Conservation (phyloP, 2,329 filamentous ascomycete species). For the Cadophora sp. region DNA sequence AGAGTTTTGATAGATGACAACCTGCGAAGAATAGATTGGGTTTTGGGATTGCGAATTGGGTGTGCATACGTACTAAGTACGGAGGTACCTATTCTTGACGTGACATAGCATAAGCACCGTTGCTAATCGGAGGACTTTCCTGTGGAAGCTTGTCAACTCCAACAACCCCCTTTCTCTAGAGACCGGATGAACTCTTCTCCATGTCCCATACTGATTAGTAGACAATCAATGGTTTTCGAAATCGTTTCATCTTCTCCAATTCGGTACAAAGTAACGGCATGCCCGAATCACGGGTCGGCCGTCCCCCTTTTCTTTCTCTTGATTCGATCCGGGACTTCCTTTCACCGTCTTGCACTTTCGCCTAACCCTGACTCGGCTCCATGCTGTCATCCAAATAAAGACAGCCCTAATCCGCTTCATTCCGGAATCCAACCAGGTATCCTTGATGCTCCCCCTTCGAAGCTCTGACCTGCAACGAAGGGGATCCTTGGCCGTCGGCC, state of each 20-base stretch:
- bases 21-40: neutral
- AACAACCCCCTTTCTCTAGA: neutral
- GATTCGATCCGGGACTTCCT: neutral
- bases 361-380: constrained; percentile 5
- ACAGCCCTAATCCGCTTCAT: neutral
- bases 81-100: too few species aligned
- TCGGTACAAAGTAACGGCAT: neutral
- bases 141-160: neutral
- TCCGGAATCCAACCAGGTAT: neutral
- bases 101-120: too few species aligned
- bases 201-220: neutral
- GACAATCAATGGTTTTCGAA: neutral
- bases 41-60: neutral
- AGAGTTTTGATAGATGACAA: neutral
- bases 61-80: neutral
- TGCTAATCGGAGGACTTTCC: neutral
- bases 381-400: constrained; percentile 5
- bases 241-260: neutral
- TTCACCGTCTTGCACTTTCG: constrained; percentile 6
- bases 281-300: neutral
- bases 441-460: neutral
- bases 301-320: neutral
- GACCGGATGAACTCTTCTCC: neutral
- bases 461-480: neutral
- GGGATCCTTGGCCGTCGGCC: neutral